phyloP scores from a whole-genome alignment of 2,329 filamentous ascomycete species.

The Teratosphaeria nubilosa region DNA sequence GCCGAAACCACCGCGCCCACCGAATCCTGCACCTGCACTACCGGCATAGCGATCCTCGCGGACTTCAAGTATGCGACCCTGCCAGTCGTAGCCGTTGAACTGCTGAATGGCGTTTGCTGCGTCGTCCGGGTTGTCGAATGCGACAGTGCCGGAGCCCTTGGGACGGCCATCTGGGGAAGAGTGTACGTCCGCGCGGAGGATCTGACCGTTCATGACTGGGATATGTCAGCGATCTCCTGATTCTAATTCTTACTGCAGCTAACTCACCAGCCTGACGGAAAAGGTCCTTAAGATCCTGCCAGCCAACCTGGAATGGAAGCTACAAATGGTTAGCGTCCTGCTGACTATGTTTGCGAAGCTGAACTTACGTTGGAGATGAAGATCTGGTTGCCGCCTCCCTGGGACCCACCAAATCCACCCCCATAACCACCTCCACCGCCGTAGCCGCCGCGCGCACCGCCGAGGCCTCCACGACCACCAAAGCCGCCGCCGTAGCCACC shows the following conservation, averaged over 20 bases:
- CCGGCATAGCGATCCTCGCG: conserved; percentile 91
- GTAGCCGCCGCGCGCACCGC: conserved; percentile 38
- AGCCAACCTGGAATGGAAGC: conserved; percentile 95
- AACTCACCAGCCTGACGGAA: conserved; percentile 91
- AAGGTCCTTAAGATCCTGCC: conserved; percentile 97
- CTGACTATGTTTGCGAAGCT: conserved; percentile 4
- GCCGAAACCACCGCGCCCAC: conserved; percentile 41
- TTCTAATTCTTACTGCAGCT: background rate
- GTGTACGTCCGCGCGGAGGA: conserved; percentile 93
- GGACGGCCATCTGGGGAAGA: conserved; percentile 81
- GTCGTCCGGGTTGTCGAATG: conserved; percentile 90
- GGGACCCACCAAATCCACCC: conserved; percentile 41
- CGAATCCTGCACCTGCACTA: conserved; percentile 30
- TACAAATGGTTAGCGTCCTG: conserved; percentile 35
- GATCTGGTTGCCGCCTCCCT: conserved; percentile 72
- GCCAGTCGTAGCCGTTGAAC: conserved; percentile 99
- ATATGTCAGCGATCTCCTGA: conserved; percentile 24
- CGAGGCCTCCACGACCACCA: conserved; percentile 27
- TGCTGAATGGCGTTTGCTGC: conserved; percentile 92
- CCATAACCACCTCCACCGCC: conserved; percentile 37
- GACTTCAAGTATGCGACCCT: conserved; percentile 84
- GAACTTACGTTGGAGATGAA: conserved; percentile 94
- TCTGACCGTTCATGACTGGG: conserved; percentile 49
- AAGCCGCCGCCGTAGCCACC: conserved; percentile 47
- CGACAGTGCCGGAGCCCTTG: conserved; percentile 94